These are phyloP conservation scores for Grigorovia humatica DNA, from an alignment of 805 yeast genomes.

Conservation along the genomic window DNA sequence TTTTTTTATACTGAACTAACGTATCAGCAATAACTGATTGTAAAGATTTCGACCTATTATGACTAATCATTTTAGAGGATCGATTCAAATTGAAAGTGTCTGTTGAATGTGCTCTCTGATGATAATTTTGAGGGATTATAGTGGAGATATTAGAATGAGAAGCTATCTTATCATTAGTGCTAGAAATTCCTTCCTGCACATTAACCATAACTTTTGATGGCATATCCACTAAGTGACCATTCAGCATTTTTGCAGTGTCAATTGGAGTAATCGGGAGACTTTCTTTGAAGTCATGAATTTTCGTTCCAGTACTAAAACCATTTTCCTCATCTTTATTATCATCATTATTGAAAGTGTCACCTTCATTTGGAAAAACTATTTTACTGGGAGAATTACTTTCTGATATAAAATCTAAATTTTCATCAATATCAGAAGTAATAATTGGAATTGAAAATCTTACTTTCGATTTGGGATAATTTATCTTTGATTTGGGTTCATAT, in stretches of 20 bases:
- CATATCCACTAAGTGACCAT: slow-evolving; percentile 20
- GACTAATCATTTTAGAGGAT: background rate
- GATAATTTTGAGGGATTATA: background rate
- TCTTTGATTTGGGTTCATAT: background rate
- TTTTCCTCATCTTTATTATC: background rate
- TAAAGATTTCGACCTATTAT: slow-evolving; percentile 14
- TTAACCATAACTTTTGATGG: slow-evolving; percentile 20
- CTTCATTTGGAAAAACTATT: slow-evolving; percentile 21
- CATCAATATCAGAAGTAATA: background rate
- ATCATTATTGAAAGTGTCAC: background rate
- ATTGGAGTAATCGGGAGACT: background rate
- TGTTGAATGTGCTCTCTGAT: slow-evolving; percentile 1
- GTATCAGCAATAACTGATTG: slow-evolving; percentile 24
- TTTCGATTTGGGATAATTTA: background rate
- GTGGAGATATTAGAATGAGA: background rate
- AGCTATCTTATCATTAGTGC: slow-evolving; percentile 9
- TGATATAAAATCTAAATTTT: background rate
- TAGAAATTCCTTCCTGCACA: slow-evolving; percentile 26
- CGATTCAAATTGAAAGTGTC: background rate
- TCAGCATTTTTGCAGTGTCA: background rate
- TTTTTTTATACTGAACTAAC: slow-evolving; percentile 7
- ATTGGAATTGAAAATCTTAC: background rate
- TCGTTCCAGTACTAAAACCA: background rate
- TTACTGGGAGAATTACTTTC: slow-evolving; percentile 17
- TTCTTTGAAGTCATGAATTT: background rate